Base-by-base conservation (phyloP, 768 basidiomycete species). In the Ramaria sp. region DNA sequence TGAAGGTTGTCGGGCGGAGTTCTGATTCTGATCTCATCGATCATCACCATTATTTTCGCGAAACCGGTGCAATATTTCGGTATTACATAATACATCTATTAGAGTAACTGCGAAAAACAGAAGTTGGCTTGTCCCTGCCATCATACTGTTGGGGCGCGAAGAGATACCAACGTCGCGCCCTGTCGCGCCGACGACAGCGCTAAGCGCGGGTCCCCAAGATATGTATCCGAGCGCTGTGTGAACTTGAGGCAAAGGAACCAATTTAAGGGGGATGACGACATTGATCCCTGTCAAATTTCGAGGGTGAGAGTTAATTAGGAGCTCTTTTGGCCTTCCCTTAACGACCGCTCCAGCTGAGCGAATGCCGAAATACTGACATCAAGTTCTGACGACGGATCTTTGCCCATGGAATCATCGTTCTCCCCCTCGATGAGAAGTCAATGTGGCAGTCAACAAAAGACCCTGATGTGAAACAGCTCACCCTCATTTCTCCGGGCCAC, bases 401-500 rank as follows among this genome's bases (percentile, higher is more conserved):
- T 30, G 13, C 55, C 33, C 7, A 24, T 49, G 12, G 48, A 27
- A 33, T 7, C 31, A 49, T 49, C 48, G 11, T 30, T n/a, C 24
- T 24, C 31, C 27, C 48, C 48, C 24, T 33, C 31, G 48, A 49
- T 33, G 48, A 30, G 7, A 13, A 9, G 15, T 30, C 6, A 49
- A 9, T 49, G 12, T 7, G 27, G 27, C 4, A 3, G 22, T 12
- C 22, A 15, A 47, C 13, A 22, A 5, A 33, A 39, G 43, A 39
- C 22, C 24, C 19, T n/a, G 10, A 33, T 24, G 10, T 47, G 30
- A 27, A 47, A 37, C 27, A n/a, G 17, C 34, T 34, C 37, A 57
- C 55, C 31, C 39, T 33, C 15, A 90, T 72, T 27, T 67, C 72
- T 0, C 62, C 55, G 0, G 91, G 91, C 91, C 91, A 94, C 62